Evolutionary conservation across 352 stramenopile genomes (phyloP).

Genomic region (Phytophthora pisi): DNA sequence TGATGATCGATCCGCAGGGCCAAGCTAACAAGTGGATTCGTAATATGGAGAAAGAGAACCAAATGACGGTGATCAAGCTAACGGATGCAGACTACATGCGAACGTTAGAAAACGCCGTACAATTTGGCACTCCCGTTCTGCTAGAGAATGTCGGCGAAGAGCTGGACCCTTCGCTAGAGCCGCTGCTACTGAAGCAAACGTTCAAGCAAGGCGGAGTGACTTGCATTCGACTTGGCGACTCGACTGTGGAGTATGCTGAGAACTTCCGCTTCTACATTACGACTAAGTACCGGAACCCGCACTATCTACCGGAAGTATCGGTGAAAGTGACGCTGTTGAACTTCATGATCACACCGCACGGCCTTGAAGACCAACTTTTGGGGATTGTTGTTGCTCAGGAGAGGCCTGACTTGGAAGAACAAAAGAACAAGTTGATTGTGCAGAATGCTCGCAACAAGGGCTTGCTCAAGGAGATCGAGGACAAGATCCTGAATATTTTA

Average conservation of each 20-base stretch:
- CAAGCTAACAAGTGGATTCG: slow-evolving; percentile 96
- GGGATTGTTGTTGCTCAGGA: slow-evolving; percentile 93
- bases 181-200: slow-evolving; percentile 93
- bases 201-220: slow-evolving; percentile 94
- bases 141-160: slow-evolving; percentile 94
- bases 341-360: slow-evolving; percentile 95
- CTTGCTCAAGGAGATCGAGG: slow-evolving; percentile 94
- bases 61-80: slow-evolving; percentile 94
- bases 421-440: slow-evolving; percentile 94
- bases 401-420: slow-evolving; percentile 91
- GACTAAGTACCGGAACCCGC: slow-evolving; percentile 93
- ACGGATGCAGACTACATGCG: slow-evolving; percentile 94
- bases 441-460: slow-evolving; percentile 92
- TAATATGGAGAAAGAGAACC: slow-evolving; percentile 92
- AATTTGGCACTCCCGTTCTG: slow-evolving; percentile 92
- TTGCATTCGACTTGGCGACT: slow-evolving; percentile 93
- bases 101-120: slow-evolving; percentile 92
- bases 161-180: slow-evolving; percentile 93
- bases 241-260: slow-evolving; percentile 92
- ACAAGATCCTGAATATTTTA: slow-evolving; percentile 94
- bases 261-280: slow-evolving; percentile 95
- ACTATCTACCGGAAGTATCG: slow-evolving; percentile 94
- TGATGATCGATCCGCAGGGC: slow-evolving; percentile 96
- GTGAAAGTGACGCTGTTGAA: slow-evolving; percentile 95
- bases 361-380: slow-evolving; percentile 92